These are phyloP conservation scores for Yarrowia phangngaensis DNA, from an alignment of 805 yeast species.

Conservation along the genomic window DNA sequence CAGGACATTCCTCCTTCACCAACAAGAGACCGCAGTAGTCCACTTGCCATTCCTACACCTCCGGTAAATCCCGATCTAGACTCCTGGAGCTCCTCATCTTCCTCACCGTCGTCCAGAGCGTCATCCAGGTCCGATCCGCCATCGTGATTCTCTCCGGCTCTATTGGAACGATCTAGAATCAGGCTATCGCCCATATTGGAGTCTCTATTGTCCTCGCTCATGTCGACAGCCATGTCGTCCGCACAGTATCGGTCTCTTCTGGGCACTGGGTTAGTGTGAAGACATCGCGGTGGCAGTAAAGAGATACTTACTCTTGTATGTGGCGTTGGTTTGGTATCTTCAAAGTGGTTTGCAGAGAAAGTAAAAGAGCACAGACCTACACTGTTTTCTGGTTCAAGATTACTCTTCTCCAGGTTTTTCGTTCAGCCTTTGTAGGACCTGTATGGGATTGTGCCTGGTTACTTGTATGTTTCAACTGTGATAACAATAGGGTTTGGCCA, in stretches of 20 bases:
- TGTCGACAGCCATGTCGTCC: slow-evolving; percentile 22
- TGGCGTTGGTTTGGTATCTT: neutral
- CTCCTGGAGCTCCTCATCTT: slow-evolving; percentile 31
- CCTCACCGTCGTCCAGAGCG: slow-evolving; percentile 29
- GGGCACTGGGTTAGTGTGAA: slow-evolving; percentile 17
- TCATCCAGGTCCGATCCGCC: slow-evolving; percentile 29
- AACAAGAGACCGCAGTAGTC: slow-evolving; percentile 31
- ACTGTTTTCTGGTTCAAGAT: no score
- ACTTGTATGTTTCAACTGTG: slow-evolving; percentile 10
- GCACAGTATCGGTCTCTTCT: slow-evolving; percentile 22
- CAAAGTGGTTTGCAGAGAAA: neutral
- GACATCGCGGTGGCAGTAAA: neutral
- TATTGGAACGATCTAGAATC: slow-evolving; percentile 1
- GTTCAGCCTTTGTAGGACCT: no score
- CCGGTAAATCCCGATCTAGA: slow-evolving; percentile 33
- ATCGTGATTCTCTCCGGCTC: slow-evolving; percentile 24
- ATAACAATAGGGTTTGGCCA: slow-evolving; percentile 23
- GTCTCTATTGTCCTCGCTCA: slow-evolving; percentile 24
- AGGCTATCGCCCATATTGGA: slow-evolving; percentile 20
- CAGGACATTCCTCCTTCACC: slow-evolving; percentile 29
- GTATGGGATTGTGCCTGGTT: no score
- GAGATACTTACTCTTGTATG: neutral
- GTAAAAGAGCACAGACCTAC: no score
- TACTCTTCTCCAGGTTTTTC: no score
- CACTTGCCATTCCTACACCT: slow-evolving; percentile 31